Percentiles rank a stretch among this genome's conserved stretches.
Evolutionary conservation across 768 basidiomycete genomes (phyloP).

Genomic region (Lentinula edodes): DNA sequence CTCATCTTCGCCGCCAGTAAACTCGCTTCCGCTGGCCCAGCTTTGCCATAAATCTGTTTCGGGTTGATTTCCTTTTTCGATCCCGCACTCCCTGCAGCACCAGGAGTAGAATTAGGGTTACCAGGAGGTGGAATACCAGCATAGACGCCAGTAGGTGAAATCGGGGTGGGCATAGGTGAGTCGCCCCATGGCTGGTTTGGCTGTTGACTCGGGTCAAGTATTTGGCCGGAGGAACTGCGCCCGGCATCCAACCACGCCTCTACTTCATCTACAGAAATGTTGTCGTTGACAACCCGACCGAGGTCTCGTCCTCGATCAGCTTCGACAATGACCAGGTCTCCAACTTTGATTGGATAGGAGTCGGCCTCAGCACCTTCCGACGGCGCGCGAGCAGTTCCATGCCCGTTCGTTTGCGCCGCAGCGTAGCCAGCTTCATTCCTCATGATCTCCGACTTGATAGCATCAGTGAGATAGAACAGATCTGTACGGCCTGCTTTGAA

Average conservation of each 20-base stretch:
- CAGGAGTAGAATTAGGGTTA: slow-evolving; percentile 14
- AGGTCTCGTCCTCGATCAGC: slow-evolving; percentile 93
- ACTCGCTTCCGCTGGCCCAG: slow-evolving; percentile 74
- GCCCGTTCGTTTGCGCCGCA: neutral
- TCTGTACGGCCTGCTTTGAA: slow-evolving; percentile 98
- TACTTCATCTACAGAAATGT: slow-evolving; percentile 84
- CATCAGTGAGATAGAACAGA: slow-evolving; percentile 84
- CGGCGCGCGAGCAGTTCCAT: neutral
- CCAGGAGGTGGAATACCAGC: neutral
- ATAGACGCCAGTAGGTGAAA: slow-evolving; percentile 4
- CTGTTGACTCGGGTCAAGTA: slow-evolving; percentile 34
- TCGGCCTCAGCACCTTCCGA: neutral
- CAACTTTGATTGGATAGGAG: slow-evolving; percentile 52
- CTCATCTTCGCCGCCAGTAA: slow-evolving; percentile 75
- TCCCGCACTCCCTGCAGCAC: slow-evolving; percentile 13
- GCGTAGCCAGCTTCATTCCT: neutral
- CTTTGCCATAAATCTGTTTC: slow-evolving; percentile 94
- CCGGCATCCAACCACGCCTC: slow-evolving; percentile 62
- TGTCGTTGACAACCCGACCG: slow-evolving; percentile 88
- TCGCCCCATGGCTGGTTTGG: slow-evolving; percentile 13
- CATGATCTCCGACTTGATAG: slow-evolving; percentile 29
- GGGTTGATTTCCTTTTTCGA: slow-evolving; percentile 92
- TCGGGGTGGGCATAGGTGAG: neutral
- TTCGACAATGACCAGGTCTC: slow-evolving; percentile 94
- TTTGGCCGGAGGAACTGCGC: slow-evolving; percentile 14